A percentile compares a stretch with the other conserved stretches of the same genome.
Evolutionary conservation across 2,329 filamentous ascomycete species (phyloP).

Genomic region (Clonostachys rhizophaga): DNA sequence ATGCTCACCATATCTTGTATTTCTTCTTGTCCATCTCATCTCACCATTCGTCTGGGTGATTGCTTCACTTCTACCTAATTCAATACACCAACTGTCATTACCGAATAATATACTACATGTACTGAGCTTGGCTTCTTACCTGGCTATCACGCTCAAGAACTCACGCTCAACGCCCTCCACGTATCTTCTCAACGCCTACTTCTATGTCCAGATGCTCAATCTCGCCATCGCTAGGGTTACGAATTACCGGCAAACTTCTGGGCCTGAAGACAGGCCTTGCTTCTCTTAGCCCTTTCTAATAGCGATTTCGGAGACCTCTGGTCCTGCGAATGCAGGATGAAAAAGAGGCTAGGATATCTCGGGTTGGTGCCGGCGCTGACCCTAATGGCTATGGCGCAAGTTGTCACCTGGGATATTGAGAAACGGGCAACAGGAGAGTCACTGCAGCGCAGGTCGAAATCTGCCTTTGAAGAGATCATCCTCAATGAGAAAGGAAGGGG

Average conservation of each 20-base stretch:
- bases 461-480: slow-evolving; percentile 35
- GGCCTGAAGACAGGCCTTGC: too few species aligned
- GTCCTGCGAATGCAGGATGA: too few species aligned
- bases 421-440: slow-evolving; percentile 21
- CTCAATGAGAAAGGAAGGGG: slow-evolving; percentile 37
- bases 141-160: too few species aligned
- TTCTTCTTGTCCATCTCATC: neutral
- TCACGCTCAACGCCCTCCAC: too few species aligned
- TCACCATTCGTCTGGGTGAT: neutral
- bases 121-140: neutral
- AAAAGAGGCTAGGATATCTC: too few species aligned
- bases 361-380: neutral
- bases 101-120: neutral
- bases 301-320: too few species aligned
- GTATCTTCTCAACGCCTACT: too few species aligned
- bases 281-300: too few species aligned
- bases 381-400: slow-evolving; percentile 11
- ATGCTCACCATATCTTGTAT: neutral
- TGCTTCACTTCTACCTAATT: neutral
- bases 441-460: slow-evolving; percentile 26
- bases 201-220: too few species aligned
- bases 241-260: too few species aligned
- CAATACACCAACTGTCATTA: neutral
- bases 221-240: too few species aligned
- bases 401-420: slow-evolving; percentile 44